These are phyloP conservation scores for Fusarium anguioides DNA, from an alignment of 2,329 filamentous ascomycete species.

Conservation along the genomic window DNA sequence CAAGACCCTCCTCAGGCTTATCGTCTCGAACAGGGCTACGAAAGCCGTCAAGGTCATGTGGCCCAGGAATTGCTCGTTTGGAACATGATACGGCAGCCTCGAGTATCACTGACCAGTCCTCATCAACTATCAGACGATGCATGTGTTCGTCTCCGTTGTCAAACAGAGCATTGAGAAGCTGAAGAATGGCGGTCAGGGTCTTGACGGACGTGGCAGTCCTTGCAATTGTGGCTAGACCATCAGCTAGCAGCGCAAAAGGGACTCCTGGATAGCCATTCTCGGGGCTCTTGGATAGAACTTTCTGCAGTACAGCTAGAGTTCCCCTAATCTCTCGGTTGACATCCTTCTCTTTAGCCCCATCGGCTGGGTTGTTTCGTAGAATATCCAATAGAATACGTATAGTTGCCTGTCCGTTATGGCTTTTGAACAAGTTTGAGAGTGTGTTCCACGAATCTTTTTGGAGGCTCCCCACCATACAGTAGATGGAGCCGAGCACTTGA, in stretches of 20 bases:
- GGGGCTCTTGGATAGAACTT: conserved; percentile 68
- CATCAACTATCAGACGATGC: conserved; percentile 68
- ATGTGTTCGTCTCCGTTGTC: conserved; percentile 63
- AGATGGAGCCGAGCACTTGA: conserved; percentile 77
- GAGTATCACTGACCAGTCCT: conserved; percentile 73
- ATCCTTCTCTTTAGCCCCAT: conserved; percentile 62
- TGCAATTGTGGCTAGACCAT: conserved; percentile 65
- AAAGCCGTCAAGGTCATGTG: conserved; percentile 43
- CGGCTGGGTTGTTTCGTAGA: conserved; percentile 60
- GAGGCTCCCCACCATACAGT: conserved; percentile 70
- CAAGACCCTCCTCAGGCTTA: conserved; percentile 52
- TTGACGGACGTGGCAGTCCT: conserved; percentile 57
- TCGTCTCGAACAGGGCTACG: conserved; percentile 44
- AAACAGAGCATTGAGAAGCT: conserved; percentile 67
- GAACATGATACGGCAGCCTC: conserved; percentile 68
- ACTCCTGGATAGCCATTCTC: conserved; percentile 70
- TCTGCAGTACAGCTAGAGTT: conserved; percentile 70
- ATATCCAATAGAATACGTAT: conserved; percentile 74
- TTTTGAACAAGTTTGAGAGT: conserved; percentile 76
- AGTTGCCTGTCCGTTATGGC: conserved; percentile 77
- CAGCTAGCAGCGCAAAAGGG: conserved; percentile 68
- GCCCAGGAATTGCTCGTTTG: conserved; percentile 44
- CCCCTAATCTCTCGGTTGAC: conserved; percentile 69
- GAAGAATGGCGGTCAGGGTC: conserved; percentile 60
- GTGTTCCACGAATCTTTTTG: conserved; percentile 76